Evolutionary conservation across 331 rosid genomes (phyloP).

Genomic region (Pyracantha coccinea): DNA sequence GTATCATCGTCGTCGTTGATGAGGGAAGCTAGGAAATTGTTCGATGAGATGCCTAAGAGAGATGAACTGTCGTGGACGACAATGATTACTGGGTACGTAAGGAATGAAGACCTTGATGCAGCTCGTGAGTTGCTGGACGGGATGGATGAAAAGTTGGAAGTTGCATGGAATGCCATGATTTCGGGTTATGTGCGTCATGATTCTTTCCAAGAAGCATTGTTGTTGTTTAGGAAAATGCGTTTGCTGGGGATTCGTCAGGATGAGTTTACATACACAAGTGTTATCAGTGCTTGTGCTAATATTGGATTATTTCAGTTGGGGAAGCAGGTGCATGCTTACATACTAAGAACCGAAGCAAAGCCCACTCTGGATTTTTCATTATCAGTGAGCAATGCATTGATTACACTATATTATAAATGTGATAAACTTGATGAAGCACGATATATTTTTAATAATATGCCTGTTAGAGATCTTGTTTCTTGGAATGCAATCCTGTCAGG

Average conservation of each 20-base stretch:
- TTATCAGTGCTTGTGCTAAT: constrained; percentile 5
- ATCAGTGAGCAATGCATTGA: constrained; percentile 41
- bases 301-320: neutral
- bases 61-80: constrained; percentile 44
- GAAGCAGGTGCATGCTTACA: constrained; percentile 11
- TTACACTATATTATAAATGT: constrained; percentile 29
- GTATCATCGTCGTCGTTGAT: constrained; percentile 19
- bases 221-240: neutral
- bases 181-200: constrained; percentile 31
- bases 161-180: constrained; percentile 27
- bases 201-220: neutral
- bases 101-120: neutral
- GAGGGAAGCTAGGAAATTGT: constrained; percentile 41
- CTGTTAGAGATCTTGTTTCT: constrained; percentile 13
- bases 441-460: neutral
- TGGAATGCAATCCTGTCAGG: constrained; percentile 41
- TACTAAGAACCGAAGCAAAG: neutral
- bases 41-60: constrained; percentile 30
- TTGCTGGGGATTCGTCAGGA: constrained; percentile 4
- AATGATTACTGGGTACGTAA: constrained; percentile 6
- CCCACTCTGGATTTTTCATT: constrained; percentile 4
- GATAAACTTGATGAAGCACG: constrained; percentile 2
- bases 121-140: neutral
- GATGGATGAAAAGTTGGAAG: constrained; percentile 3
- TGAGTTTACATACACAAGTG: constrained; percentile 8